Evolutionary conservation across 2,329 filamentous ascomycete genomes (phyloP), one percentile per base, ranked within the genome.

Genomic region (Ophiostoma populinum): DNA sequence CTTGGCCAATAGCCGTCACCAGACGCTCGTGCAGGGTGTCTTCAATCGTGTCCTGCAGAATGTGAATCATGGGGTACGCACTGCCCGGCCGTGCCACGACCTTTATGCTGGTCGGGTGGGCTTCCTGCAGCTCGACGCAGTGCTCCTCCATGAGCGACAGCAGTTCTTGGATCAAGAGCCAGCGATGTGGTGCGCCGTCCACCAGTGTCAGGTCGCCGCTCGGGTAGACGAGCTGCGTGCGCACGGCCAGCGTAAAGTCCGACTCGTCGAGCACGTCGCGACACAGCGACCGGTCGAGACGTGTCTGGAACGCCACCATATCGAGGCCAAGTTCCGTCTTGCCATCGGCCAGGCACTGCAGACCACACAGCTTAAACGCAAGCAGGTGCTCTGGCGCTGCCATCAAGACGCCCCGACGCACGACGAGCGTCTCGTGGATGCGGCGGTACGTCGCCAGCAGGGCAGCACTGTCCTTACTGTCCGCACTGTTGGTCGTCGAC

Each of bases 211-310:
- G 61, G 0, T 53, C 36, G 0, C 70, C 69, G 6, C 59, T 62
- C 0, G 68, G 67, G 29, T 74, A 74, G 4, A 73, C 67, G 0
- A 75, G 49, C 39, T 75, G 67, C 0, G 65, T 70, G 22, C 61
- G 62, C 0, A 63, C 57, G 0, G 61, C 61, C 0, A 75, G 48
- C 0, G 63, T 71, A 25, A 63, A 57, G 40, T 74, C 69, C 2
- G 62, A 75, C 45, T 80, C 75, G 41, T 80, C 75, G 0, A 80
- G 51, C 0, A 80, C 56, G 45, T 81, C 75, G 0, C 74, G 60
- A 3, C 60, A 65, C 2, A 54, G 45, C 0, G 40, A 39, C 5
- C 13, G 9, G 3, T 64, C 53, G 6, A 79, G 47, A 55, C 63
- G 69, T 0, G 48, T 39, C 19, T 76, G 67, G 0, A 59, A 56